Evolutionary conservation across 1,139 yeast genomes (phyloP), one percentile per base, ranked within the genome.

Genomic region (Sugiyamaella xylanicola): DNA sequence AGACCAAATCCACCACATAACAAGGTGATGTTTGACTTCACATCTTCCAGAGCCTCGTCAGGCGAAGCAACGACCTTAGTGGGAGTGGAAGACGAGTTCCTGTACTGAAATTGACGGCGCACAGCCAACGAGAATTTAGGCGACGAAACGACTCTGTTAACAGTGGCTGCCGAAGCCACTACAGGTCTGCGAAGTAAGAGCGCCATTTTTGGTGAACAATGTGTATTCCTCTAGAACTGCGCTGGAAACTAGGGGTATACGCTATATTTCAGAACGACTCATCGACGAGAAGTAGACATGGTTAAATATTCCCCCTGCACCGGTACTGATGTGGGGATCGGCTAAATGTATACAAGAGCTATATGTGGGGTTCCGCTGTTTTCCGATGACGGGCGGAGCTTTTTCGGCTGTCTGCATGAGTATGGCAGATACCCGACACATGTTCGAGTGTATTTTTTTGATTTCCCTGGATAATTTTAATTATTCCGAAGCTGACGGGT

Each of bases 1-100:
- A 78, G 68, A 0, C 82, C 82, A 63, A 79, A 79, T 2, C 82
- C 82, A 20, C 82, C 82, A 17, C 78, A 73, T 16, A 78, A 64
- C n/a, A 72, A 49, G 3, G 77, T 73, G 53, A 70, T 68, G 41
- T 73, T 69, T 4, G 79, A 63, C 41, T 62, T 57, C 32, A 77
- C 47, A 22, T 57, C 60, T 45, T 59, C 52, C 40, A 60, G 49
- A 37, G 62, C 62, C 40, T 60, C 57, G n/a, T 58, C 59, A 3
- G 58, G 56, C 35, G 56, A 52, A 3, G 48, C 45, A 27, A 54
- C 60, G 4, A 50, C 53, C 27, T 50, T 50, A 5, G 53, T 37
- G 29, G 46, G 45, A 21, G 46, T 32, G 8, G 52, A 13, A 16
- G 53, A 41, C 2, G 42, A 42, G 16, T 42, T 20, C 20, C 53